Base-by-base conservation (phyloP, 2,329 filamentous ascomycete genomes). In the Fusarium newnesense region DNA sequence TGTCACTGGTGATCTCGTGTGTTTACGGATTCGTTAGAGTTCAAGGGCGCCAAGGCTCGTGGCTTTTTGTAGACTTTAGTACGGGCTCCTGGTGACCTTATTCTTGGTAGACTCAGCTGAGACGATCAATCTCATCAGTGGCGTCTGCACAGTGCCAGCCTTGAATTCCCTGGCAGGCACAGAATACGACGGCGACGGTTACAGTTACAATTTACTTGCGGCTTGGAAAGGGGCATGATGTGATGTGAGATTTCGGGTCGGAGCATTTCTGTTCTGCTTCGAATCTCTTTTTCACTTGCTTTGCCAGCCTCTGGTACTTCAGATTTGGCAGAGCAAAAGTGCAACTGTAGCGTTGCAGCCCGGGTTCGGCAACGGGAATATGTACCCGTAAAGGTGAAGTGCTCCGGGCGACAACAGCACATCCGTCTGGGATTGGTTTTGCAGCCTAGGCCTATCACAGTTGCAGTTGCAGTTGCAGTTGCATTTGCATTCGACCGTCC, bases 311-410 rank as follows among this genome's bases (percentile, higher is more conserved):
- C 34, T 47, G 18, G 47, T 26, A 30, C 40, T 36, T 59, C 32
- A 39, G 47, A 49, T 37, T 53, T 40, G 36, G 18, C 30, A 39
- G 46, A 58, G 57, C 64, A 67, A 67, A 67, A 68, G 65, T 68
- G 49, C 56, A 62, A 46, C 47, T 32, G 56, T 50, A 67, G 70
- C 61, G 66, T 73, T 70, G 58, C 66, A 73, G 37, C 59, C 50
- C 60, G 50, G 40, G 34, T 62, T 74, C 67, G 70, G 67, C 53
- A 68, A 57, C 70, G 67, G 70, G 60, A 70, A 70, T 67, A 69
- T 40, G 58, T 69, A 49, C 67, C 70, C 36, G 26, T 68, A 74
- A 68, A 68, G 70, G 70, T 59, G 44, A 71, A 61, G 47, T 61
- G 54, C 70, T 62, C 70, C 70, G 70, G 63, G 53, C 63, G 60